Conservation (phyloP, 805 yeast genomes). For the Spathaspora sp. region DNA sequence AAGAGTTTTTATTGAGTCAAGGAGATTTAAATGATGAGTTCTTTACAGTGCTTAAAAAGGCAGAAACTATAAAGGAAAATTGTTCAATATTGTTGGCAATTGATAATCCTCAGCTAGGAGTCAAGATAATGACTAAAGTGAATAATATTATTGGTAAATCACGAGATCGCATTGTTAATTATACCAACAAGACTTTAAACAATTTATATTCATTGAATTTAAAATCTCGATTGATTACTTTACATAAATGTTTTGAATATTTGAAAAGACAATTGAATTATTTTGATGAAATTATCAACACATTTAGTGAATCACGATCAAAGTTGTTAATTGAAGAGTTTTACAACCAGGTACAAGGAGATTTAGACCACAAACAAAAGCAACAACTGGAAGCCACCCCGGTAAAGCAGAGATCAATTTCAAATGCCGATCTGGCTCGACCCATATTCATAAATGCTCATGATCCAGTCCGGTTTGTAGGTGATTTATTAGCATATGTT, state of each 20-base stretch:
- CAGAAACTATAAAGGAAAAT: conserved; percentile 60
- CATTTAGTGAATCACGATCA: conserved; percentile 68
- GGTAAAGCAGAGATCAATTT: background rate
- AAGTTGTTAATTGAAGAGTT: conserved; percentile 65
- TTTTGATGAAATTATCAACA: conserved; percentile 57
- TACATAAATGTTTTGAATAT: conserved; percentile 29
- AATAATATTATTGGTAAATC: conserved; percentile 45
- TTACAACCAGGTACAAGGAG: conserved; percentile 47
- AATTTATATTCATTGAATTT: conserved; percentile 27
- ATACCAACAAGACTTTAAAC: conserved; percentile 29
- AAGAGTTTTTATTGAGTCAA: conserved; percentile 54
- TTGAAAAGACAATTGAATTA: conserved; percentile 39
- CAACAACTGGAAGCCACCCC: background rate
- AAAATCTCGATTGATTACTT: conserved; percentile 18
- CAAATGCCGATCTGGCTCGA: conserved; percentile 13
- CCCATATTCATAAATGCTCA: conserved; percentile 67
- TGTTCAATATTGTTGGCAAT: conserved; percentile 70
- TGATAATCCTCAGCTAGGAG: conserved; percentile 64
- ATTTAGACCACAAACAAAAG: conserved; percentile 9
- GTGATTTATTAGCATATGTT: conserved; percentile 84
- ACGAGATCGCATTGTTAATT: conserved; percentile 24
- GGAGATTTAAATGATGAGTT: conserved; percentile 51
- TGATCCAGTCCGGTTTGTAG: conserved; percentile 78
- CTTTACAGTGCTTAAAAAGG: conserved; percentile 56
- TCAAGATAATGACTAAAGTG: conserved; percentile 59